These are phyloP conservation scores for Kokia cookei DNA, from an alignment of 441 rosid genomes.

Conservation along the genomic window DNA sequence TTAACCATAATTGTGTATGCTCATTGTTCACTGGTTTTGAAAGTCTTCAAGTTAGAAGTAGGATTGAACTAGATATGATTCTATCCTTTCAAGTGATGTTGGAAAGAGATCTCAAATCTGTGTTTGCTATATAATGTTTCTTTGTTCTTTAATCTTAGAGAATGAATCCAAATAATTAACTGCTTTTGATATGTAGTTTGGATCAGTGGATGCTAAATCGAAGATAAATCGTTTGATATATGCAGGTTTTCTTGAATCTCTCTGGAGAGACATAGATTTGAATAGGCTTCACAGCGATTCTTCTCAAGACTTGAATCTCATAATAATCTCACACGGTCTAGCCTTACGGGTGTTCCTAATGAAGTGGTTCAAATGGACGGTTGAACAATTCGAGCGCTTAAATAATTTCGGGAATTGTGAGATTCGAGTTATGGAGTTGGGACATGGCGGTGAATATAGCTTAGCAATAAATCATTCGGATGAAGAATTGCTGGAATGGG, in stretches of 20 bases:
- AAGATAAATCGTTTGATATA: neutral
- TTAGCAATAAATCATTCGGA: slow-evolving; percentile 78
- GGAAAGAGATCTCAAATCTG: neutral
- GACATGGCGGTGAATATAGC: slow-evolving; percentile 83
- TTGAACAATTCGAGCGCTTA: slow-evolving; percentile 74
- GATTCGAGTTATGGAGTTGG: slow-evolving; percentile 75
- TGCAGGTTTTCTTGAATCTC: slow-evolving; percentile 87
- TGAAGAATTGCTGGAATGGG: slow-evolving; percentile 75
- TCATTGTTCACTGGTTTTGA: neutral
- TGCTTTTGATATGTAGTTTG: neutral
- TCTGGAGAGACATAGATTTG: slow-evolving; percentile 94
- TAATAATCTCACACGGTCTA: slow-evolving; percentile 77
- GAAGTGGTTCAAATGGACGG: slow-evolving; percentile 99
- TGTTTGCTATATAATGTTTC: neutral
- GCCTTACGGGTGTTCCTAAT: slow-evolving; percentile 86
- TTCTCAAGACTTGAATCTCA: slow-evolving; percentile 68
- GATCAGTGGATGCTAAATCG: neutral
- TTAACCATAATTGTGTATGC: neutral
- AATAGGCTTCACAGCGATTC: slow-evolving; percentile 64
- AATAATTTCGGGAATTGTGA: slow-evolving; percentile 73
- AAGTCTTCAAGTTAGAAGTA: neutral
- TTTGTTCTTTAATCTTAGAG: neutral
- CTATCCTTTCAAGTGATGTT: neutral
- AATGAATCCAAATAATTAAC: neutral
- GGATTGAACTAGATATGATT: neutral